Evolutionary conservation across 106 monocot genomes (phyloP), one percentile per base, ranked within the genome.

Genomic region (Alisma plantagoaquatica): DNA sequence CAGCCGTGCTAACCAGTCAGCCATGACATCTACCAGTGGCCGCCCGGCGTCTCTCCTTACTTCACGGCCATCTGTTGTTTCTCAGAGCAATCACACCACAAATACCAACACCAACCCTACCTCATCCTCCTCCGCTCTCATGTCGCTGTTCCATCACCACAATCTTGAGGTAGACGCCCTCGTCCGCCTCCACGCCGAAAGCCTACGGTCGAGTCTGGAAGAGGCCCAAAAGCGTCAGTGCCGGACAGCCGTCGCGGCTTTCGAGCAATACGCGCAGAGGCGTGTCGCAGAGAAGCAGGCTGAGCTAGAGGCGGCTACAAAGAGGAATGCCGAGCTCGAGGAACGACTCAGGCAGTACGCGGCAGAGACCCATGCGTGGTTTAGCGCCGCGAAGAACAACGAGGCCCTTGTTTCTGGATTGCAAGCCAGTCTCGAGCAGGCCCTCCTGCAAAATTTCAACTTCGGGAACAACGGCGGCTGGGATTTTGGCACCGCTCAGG

Each of bases 351-450:
- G 53, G 23, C 75, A 78, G 51, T 25, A 66, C 19, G 46, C 24
- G 12, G 74, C 72, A 0, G 75, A 82, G 65, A 78, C 31, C 19
- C 78, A 87, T 66, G 48, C 73, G 31, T 87, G 82, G 87, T 70
- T 78, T 71, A 47, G 67, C 28, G 61, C 66, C 15, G 82, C 78
- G 23, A 67, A 49, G 50, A 75, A 70, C 72, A 75, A 72, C 68
- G 87, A 87, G 46, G 72, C 82, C 46, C 19, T 75, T 43, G 78
- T 58, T 10, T 29, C 72, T 10, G 68, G 46, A 15, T 66, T 87
- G 10, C 62, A 63, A 2, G 18, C 78, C 54, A 66, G 26, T 1
- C 66, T 82, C 54, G 82, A 82, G 23, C 78, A 87, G 22, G 69
- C 62, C 11, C 77, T 81, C 2, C 74, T 59, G 2, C 62, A 64